phyloP scores from a whole-genome alignment of 129 eudicot genomes.

The Mikania micrantha region DNA sequence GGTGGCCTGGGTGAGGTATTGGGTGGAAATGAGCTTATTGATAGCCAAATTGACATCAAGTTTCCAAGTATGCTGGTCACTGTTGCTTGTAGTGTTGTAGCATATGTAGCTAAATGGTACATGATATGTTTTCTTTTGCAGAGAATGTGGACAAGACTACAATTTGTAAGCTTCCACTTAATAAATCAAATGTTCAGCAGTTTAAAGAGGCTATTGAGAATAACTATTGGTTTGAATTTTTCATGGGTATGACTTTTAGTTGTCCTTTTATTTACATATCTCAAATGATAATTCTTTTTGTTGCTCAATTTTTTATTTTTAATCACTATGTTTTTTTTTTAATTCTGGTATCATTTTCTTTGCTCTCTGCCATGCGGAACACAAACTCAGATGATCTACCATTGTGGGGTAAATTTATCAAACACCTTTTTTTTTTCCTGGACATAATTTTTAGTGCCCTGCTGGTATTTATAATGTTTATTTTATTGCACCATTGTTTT shows the following conservation, averaged over 20 bases:
- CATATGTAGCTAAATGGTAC: conserved; percentile 4
- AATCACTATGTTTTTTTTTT: neutral
- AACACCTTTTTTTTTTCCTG: neutral
- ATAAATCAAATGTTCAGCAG: conserved; percentile 73
- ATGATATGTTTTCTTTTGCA: conserved; percentile 29
- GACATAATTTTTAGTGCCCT: neutral
- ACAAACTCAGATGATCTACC: conserved; percentile 72
- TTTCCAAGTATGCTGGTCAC: conserved; percentile 48
- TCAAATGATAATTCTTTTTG: neutral
- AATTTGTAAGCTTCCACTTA: conserved; percentile 77
- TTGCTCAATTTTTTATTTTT: neutral
- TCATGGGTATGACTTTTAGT: conserved; percentile 72
- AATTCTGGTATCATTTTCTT: conserved; percentile 23
- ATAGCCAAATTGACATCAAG: conserved; percentile 75
- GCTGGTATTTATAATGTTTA: neutral
- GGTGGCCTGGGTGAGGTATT: conserved; percentile 96
- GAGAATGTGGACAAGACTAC: conserved; percentile 67
- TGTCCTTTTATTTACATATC: neutral
- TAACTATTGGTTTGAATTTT: conserved; percentile 96
- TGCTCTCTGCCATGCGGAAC: conserved; percentile 29
- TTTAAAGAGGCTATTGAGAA: conserved; percentile 92
- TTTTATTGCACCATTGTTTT: conserved; percentile 2
- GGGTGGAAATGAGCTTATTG: conserved; percentile 93
- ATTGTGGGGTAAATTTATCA: conserved; percentile 66
- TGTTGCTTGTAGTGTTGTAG: neutral